A percentile compares a stretch with the other conserved stretches of the same genome.
phyloP scores from a whole-genome alignment of 768 basidiomycete species.

The Plicaturopsis crispa region DNA sequence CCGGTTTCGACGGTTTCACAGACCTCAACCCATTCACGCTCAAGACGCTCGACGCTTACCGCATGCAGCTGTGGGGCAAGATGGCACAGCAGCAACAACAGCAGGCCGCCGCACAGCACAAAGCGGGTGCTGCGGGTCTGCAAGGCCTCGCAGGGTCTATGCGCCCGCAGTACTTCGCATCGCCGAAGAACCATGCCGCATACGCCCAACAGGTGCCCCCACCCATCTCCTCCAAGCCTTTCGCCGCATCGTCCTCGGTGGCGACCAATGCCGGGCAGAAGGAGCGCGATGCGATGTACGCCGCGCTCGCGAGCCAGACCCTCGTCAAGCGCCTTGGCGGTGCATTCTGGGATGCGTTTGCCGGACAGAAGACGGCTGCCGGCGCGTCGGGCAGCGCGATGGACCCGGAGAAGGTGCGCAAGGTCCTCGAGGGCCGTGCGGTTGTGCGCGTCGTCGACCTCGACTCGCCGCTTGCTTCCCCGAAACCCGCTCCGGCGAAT shows the following conservation, averaged over 20 bases:
- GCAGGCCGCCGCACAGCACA: slow-evolving; percentile 13
- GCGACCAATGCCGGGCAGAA: slow-evolving; percentile 15
- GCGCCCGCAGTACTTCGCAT: slow-evolving; percentile 26
- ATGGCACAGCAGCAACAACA: slow-evolving; percentile 71
- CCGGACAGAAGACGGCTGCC: slow-evolving; percentile 27
- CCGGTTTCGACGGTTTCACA: slow-evolving; percentile 68
- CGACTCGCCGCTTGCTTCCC: slow-evolving; percentile 24
- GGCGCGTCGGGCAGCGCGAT: slow-evolving; percentile 22
- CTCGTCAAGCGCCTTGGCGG: slow-evolving; percentile 59
- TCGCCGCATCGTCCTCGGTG: slow-evolving; percentile 3
- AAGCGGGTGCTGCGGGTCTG: slow-evolving; percentile 10
- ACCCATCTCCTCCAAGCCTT: slow-evolving; percentile 1
- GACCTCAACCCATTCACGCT: slow-evolving; percentile 82
- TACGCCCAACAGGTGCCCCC: slow-evolving; percentile 2
- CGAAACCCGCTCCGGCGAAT: neutral
- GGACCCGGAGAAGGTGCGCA: slow-evolving; percentile 78
- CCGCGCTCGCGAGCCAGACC: slow-evolving; percentile 75
- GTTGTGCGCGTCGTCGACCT: slow-evolving; percentile 76
- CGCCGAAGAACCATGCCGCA: slow-evolving; percentile 1
- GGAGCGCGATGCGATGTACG: slow-evolving; percentile 46
- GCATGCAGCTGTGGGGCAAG: slow-evolving; percentile 90
- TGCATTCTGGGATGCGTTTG: slow-evolving; percentile 89
- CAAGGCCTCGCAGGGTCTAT: slow-evolving; percentile 33
- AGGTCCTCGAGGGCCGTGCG: slow-evolving; percentile 77
- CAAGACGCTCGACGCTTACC: slow-evolving; percentile 78